Evolutionary conservation across 129 eudicot species (phyloP), one percentile per base, ranked within the genome.

Genomic region (Heracleum sosnowskyi): DNA sequence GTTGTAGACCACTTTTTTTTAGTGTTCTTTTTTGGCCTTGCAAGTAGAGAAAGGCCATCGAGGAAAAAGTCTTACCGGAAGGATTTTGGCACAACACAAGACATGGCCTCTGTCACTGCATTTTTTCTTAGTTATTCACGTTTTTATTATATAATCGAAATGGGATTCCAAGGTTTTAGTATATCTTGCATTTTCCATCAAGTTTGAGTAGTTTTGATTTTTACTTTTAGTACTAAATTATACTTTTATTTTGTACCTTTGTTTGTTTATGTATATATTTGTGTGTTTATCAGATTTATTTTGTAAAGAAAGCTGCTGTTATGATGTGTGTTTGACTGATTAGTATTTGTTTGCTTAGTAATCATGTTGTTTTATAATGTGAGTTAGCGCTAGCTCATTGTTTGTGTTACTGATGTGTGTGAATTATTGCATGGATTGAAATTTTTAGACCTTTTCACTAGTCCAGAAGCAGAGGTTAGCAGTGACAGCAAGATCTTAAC

Each of bases 381-480:
- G 31, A 5, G 35, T 63, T 63, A 28, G 70, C 70, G 24, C 12
- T 63, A 28, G 70, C 35, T 63, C 17, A 29, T 24, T 64, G 7
- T 13, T 13, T 31, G 71, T 64, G 34, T 28, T 64, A n/a, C 34
- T n/a, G 29, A 63, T 22, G 11, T 26, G 70, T 24, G 15, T 63
- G 20, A 28, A 15, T 41, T 42, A 40, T 41, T 24, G 34, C 26
- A 40, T 20, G 36, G 73, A 51, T 84, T 84, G 76, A 60, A 76
- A 63, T 53, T 79, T 81, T 76, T 79, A 89, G 89, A 69, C 62
- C 51, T 82, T 60, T 86, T 76, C 41, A 90, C 98, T 75, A 81
- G 87, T 72, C 91, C 95, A 57, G 97, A 89, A 77, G 91, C 75
- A 20, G 97, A 85, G 77, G 95, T 91, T 79, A 93, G 86, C 83